Percentiles rank a stretch among this genome's conserved stretches.
Conservation (phyloP, 2,329 filamentous ascomycete species). For the Emmonsia crescens region DNA sequence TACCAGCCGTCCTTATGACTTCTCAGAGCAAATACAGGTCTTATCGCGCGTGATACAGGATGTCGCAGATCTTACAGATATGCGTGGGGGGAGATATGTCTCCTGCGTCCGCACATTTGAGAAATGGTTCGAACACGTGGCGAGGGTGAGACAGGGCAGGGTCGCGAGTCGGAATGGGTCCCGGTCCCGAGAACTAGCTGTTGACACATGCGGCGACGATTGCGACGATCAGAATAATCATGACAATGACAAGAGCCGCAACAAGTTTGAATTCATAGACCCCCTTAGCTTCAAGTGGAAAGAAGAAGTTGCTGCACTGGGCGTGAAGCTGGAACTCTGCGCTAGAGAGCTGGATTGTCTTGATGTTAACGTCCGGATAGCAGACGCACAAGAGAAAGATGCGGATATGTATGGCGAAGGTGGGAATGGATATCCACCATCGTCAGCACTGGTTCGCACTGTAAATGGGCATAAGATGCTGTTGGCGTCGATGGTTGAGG, state of each 20-base stretch:
- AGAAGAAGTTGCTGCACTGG: slow-evolving; percentile 22
- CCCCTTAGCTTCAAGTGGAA: slow-evolving; percentile 26
- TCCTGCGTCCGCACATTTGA: slow-evolving; percentile 24
- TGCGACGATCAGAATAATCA: background rate
- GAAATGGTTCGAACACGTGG: slow-evolving; percentile 24
- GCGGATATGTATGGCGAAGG: background rate
- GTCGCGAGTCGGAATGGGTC: slow-evolving; percentile 8
- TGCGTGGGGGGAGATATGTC: slow-evolving; percentile 21
- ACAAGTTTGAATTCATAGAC: slow-evolving; percentile 23
- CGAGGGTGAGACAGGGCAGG: slow-evolving; percentile 16
- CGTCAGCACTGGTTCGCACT: slow-evolving; percentile 23
- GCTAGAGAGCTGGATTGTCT: slow-evolving; percentile 27
- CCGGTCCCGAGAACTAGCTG: background rate
- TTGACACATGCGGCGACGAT: background rate
- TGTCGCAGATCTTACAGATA: slow-evolving; percentile 23
- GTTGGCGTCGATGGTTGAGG: slow-evolving; percentile 26
- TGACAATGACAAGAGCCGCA: background rate
- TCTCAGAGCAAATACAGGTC: slow-evolving; percentile 28
- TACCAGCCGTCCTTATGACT: slow-evolving; percentile 14
- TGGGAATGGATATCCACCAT: background rate
- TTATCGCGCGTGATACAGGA: slow-evolving; percentile 32
- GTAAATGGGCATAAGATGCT: slow-evolving; percentile 21
- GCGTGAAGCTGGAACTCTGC: slow-evolving; percentile 25
- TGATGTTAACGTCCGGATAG: slow-evolving; percentile 17
- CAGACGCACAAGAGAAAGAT: background rate